Conservation (phyloP, 2,329 filamentous ascomycete species). For the Fusarium sterilihyphosum region DNA sequence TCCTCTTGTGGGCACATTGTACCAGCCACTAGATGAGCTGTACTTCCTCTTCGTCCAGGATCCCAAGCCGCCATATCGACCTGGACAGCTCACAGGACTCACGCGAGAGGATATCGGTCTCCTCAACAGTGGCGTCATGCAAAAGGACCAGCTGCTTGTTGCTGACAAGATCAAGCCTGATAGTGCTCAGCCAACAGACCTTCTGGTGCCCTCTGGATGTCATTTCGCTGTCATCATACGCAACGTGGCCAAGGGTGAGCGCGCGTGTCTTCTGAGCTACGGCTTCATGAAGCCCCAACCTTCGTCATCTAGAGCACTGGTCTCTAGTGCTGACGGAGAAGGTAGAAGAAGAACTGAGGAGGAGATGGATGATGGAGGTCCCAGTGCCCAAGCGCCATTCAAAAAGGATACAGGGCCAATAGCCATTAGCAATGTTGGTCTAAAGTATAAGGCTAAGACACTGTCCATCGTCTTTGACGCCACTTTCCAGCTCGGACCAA, state of each 20-base stretch:
- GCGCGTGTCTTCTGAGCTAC: neutral
- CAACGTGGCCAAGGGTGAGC: neutral
- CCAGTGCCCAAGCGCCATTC: neutral
- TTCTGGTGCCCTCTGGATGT: neutral
- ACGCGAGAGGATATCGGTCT: neutral
- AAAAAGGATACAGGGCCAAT: neutral
- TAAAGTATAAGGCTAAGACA: neutral
- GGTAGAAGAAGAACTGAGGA: neutral
- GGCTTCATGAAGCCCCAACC: neutral
- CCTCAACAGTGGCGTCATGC: neutral
- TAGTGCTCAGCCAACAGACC: neutral
- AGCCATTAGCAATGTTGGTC: neutral
- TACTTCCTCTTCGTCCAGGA: slow-evolving; percentile 6
- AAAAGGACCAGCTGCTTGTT: neutral
- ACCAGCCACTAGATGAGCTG: neutral
- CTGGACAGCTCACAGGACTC: neutral
- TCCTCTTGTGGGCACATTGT: neutral
- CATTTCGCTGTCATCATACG: neutral
- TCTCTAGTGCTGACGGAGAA: rapidly evolving
- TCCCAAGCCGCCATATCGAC: neutral
- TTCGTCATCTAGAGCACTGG: neutral
- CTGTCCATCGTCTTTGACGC: neutral
- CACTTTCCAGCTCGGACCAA: neutral
- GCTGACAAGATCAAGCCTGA: slow-evolving; percentile 5
- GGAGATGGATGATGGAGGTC: neutral